phyloP scores from a whole-genome alignment of 2,329 filamentous ascomycete genomes.

The Plectosphaerella cucumerina region DNA sequence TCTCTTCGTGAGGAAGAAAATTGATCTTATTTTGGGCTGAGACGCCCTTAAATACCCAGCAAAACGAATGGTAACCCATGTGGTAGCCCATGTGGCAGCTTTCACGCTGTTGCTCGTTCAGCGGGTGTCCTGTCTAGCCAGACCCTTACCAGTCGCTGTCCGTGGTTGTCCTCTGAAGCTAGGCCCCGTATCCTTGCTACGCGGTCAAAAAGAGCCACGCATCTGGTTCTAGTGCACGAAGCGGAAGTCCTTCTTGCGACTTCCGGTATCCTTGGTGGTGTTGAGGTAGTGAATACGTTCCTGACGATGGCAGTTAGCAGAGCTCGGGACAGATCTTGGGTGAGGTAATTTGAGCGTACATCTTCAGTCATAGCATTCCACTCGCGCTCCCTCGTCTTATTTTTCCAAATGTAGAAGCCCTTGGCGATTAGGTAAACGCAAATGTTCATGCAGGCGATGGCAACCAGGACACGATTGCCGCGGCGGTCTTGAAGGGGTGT shows the following conservation, averaged over 20 bases:
- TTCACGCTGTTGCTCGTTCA: no score
- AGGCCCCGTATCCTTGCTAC: no score
- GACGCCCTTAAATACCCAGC: no score
- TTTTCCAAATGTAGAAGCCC: conserved; percentile 47
- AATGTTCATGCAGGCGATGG: conserved; percentile 15
- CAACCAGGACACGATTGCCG: conserved; percentile 14
- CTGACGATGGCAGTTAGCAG: not conserved
- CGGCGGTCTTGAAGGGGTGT: conserved; percentile 4
- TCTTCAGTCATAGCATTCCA: conserved; percentile 46
- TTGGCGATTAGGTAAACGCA: conserved; percentile 42
- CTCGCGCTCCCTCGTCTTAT: conserved; percentile 36
- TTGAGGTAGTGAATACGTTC: conserved; percentile 8
- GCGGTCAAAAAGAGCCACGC: no score
- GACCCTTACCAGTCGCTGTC: no score
- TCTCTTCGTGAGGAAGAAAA: no score
- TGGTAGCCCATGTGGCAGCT: no score
- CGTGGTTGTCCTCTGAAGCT: no score
- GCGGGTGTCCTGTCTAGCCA: no score
- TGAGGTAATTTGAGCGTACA: not conserved
- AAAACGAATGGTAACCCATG: no score
- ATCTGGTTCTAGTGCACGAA: conserved; percentile 6
- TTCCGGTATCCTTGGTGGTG: conserved; percentile 12
- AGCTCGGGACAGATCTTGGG: not conserved
- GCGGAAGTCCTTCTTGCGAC: conserved; percentile 9
- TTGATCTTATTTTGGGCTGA: no score